phyloP scores from a whole-genome alignment of 176 grass and related monocot genomes.

The Oryza nivara region DNA sequence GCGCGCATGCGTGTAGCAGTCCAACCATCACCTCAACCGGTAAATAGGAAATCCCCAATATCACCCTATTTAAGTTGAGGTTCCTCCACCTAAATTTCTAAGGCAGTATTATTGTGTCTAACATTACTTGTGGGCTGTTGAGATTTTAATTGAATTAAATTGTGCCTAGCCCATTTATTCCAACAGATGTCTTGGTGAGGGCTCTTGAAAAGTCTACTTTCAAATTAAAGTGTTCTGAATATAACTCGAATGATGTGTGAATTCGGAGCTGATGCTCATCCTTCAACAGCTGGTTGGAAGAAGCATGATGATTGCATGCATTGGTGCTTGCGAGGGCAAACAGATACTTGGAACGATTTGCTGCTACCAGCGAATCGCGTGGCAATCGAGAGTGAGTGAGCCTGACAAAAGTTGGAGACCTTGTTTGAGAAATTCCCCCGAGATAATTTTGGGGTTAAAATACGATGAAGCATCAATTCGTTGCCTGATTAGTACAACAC shows the following conservation, averaged over 20 bases:
- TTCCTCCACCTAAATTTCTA: too few relatives aligned
- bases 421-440: not conserved
- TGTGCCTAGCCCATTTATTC: too few relatives aligned
- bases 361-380: slow-evolving; percentile 57
- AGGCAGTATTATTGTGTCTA: too few relatives aligned
- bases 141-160: too few relatives aligned
- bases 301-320: slow-evolving; percentile 98
- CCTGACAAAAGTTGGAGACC: not conserved
- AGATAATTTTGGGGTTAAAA: not conserved
- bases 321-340: slow-evolving; percentile 91
- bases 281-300: slow-evolving; percentile 74
- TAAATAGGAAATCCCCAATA: too few relatives aligned
- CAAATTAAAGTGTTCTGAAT: too few relatives aligned
- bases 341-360: slow-evolving; percentile 90
- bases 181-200: too few relatives aligned
- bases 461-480: not conserved
- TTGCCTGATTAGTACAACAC: not conserved
- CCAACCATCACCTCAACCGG: too few relatives aligned
- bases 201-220: too few relatives aligned
- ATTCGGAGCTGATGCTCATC: slow-evolving; percentile 96
- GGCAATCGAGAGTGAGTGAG: slow-evolving; percentile 1
- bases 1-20: too few relatives aligned
- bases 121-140: too few relatives aligned
- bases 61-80: too few relatives aligned
- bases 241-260: slow-evolving; percentile 70